Percentiles rank a stretch among this genome's conserved stretches.
phyloP scores from a whole-genome alignment of 2,329 filamentous ascomycete genomes.

The Kalmusia sp. region DNA sequence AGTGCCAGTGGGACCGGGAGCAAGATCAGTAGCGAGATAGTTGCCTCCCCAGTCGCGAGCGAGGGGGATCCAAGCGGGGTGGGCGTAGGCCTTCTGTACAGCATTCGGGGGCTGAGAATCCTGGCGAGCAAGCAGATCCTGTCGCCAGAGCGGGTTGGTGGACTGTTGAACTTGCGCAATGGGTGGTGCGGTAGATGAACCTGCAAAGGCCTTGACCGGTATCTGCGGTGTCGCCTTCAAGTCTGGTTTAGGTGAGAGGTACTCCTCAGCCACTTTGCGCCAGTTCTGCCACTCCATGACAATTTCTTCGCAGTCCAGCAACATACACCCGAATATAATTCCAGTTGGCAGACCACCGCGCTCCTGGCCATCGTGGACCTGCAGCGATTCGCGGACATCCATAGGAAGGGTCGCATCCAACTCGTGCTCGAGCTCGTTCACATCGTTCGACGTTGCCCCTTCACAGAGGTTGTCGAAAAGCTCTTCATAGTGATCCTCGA shows the following conservation, averaged over 20 bases:
- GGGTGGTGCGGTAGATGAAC: slow-evolving; percentile 73
- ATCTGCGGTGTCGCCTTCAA: slow-evolving; percentile 66
- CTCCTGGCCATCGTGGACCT: slow-evolving; percentile 96
- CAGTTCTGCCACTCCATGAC: slow-evolving; percentile 98
- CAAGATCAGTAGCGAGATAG: slow-evolving; percentile 91
- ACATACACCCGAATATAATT: slow-evolving; percentile 91
- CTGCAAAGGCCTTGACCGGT: slow-evolving; percentile 75
- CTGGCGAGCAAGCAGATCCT: slow-evolving; percentile 83
- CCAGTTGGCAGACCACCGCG: slow-evolving; percentile 89
- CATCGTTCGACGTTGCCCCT: slow-evolving; percentile 88
- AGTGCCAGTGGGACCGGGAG: slow-evolving; percentile 84
- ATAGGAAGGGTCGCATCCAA: slow-evolving; percentile 92
- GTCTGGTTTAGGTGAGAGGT: slow-evolving; percentile 67
- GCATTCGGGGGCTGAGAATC: slow-evolving; percentile 86
- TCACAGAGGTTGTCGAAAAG: slow-evolving; percentile 92
- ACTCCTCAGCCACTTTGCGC: slow-evolving; percentile 91
- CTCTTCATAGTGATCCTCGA: slow-evolving; percentile 94
- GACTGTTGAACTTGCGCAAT: slow-evolving; percentile 57
- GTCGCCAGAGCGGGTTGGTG: slow-evolving; percentile 76
- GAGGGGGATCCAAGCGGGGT: slow-evolving; percentile 93
- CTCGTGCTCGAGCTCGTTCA: slow-evolving; percentile 96
- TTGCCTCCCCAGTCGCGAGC: slow-evolving; percentile 99
- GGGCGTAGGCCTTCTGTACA: slow-evolving; percentile 91
- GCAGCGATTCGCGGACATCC: slow-evolving; percentile 90
- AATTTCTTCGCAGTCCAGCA: slow-evolving; percentile 97